Conservation (phyloP, 164 flowering plant genomes). For the Hamamelis virginiana region DNA sequence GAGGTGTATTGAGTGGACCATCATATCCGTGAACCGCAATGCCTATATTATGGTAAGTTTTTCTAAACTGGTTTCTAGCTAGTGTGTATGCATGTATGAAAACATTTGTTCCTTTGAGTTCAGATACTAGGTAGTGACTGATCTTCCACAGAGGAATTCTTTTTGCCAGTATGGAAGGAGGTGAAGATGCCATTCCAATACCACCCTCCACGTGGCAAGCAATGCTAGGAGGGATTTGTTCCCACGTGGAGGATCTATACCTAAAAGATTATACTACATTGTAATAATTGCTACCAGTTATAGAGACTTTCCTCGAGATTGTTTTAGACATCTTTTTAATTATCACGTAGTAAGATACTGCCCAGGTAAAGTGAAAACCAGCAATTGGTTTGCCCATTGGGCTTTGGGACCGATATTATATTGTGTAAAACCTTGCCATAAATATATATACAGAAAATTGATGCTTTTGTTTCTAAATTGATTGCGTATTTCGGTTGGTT, state of each 20-base stretch:
- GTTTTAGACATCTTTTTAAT: background rate
- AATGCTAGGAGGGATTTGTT: background rate
- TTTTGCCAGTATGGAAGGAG: no score
- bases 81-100: background rate
- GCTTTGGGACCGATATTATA: background rate
- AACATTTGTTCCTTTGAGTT: background rate
- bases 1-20: slow-evolving; percentile 70
- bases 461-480: background rate
- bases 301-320: background rate
- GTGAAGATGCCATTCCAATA: background rate
- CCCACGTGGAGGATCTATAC: background rate
- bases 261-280: slow-evolving; percentile 3
- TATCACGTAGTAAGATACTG: no score
- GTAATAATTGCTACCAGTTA: background rate
- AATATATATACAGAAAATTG: no score
- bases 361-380: no score
- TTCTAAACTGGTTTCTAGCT: no score
- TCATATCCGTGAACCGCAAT: slow-evolving; percentile 82
- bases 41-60: slow-evolving; percentile 89
- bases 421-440: background rate
- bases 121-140: background rate
- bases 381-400: no score
- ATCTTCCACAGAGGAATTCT: background rate
- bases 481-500: background rate
- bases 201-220: background rate